Evolutionary conservation across 345 rosid species (phyloP).

Genomic region (Tarenaya hassleriana): DNA sequence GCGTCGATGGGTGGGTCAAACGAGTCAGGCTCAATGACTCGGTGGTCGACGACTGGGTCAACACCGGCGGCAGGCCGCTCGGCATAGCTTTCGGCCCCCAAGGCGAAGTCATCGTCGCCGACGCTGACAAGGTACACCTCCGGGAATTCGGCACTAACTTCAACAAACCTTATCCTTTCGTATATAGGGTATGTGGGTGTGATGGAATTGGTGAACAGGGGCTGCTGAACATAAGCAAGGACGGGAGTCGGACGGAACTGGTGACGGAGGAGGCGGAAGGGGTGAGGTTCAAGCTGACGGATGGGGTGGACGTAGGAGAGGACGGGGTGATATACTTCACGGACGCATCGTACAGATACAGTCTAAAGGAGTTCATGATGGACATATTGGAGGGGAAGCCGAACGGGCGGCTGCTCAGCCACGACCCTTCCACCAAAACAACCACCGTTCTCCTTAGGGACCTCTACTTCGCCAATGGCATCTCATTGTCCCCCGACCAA

Average conservation of each 20-base stretch:
- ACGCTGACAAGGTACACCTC: constrained; percentile 70
- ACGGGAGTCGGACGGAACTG: constrained; percentile 35
- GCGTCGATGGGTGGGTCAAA: constrained; percentile 81
- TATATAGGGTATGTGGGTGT: too few relatives aligned
- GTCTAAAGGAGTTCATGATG: constrained; percentile 7
- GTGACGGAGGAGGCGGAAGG: constrained; percentile 66
- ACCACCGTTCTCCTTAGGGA: constrained; percentile 42
- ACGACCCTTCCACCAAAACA: constrained; percentile 38
- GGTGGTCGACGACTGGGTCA: constrained; percentile 49
- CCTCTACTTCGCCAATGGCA: constrained; percentile 72
- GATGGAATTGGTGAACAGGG: constrained; percentile 45
- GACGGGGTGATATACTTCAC: constrained; percentile 70
- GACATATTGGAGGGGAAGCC: constrained; percentile 64
- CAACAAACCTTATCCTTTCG: too few relatives aligned
- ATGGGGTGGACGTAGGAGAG: constrained; percentile 54
- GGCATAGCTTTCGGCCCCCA: constrained; percentile 51
- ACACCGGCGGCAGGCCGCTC: constrained; percentile 81
- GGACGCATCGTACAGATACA: constrained; percentile 58
- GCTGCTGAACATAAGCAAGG: constrained; percentile 41
- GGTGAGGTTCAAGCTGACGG: constrained; percentile 50
- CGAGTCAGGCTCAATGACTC: constrained; percentile 51
- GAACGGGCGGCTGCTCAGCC: constrained; percentile 57
- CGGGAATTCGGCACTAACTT: too few relatives aligned
- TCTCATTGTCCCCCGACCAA: constrained; percentile 56
- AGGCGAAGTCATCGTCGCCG: constrained; percentile 55